These are phyloP conservation scores for Brassica juncea DNA, from an alignment of 345 rosid genomes.

Conservation along the genomic window DNA sequence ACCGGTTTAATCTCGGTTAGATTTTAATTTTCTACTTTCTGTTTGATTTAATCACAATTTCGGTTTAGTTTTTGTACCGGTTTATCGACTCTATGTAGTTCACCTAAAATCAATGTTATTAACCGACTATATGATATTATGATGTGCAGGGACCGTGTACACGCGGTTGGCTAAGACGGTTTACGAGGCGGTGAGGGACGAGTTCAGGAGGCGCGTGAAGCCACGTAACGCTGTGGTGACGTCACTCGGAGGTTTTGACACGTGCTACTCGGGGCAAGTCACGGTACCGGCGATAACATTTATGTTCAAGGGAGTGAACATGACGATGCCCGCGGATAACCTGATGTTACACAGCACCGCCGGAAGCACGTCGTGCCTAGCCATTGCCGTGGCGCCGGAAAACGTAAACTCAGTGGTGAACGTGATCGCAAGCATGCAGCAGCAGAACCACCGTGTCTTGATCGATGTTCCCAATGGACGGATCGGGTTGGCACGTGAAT, in stretches of 20 bases:
- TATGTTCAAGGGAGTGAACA: slow-evolving; percentile 84
- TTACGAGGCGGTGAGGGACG: slow-evolving; percentile 73
- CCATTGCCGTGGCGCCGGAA: slow-evolving; percentile 77
- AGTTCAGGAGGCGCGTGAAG: slow-evolving; percentile 62
- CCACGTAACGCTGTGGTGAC: slow-evolving; percentile 47
- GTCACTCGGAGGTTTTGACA: slow-evolving; percentile 87
- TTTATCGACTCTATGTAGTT: neutral
- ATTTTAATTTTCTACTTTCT: neutral
- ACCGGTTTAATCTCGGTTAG: neutral
- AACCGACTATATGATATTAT: neutral
- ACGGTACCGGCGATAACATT: slow-evolving; percentile 70
- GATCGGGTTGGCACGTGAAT: slow-evolving; percentile 81
- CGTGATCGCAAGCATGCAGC: slow-evolving; percentile 94
- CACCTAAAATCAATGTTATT: too few species aligned
- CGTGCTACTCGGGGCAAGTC: slow-evolving; percentile 68
- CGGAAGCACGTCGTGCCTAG: slow-evolving; percentile 72
- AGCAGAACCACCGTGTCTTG: slow-evolving; percentile 79
- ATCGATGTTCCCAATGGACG: slow-evolving; percentile 78
- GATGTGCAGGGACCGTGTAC: slow-evolving; percentile 64
- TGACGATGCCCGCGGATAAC: slow-evolving; percentile 76
- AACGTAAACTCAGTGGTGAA: slow-evolving; percentile 86
- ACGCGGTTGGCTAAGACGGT: slow-evolving; percentile 70
- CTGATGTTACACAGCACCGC: slow-evolving; percentile 80
- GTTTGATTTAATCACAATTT: neutral
- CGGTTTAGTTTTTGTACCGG: neutral